Evolutionary conservation across 257 asterid genomes (phyloP).

Genomic region (Nemophila menziesii): DNA sequence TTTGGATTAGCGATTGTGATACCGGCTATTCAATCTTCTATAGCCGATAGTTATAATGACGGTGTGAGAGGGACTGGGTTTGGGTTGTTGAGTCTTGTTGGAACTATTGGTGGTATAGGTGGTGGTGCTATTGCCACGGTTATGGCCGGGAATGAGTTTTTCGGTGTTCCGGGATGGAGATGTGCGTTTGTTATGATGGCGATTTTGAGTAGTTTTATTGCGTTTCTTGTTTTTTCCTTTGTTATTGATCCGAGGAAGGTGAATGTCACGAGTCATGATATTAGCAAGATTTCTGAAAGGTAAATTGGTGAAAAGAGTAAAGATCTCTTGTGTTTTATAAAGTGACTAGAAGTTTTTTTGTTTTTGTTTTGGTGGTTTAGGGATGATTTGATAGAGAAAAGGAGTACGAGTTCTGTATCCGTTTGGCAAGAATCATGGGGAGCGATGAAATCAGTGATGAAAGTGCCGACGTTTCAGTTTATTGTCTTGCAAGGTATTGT

Average conservation of each 20-base stretch:
- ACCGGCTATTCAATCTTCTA: conserved; percentile 89
- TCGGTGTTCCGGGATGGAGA: conserved; percentile 95
- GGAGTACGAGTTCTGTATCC: conserved; percentile 28
- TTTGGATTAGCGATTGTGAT: conserved; percentile 90
- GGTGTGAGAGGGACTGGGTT: conserved; percentile 82
- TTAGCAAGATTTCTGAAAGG: conserved; percentile 39
- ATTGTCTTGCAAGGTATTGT: conserved; percentile 91
- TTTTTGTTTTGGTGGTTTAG: conserved; percentile 24
- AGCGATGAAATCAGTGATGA: conserved; percentile 74
- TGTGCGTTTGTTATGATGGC: conserved; percentile 73
- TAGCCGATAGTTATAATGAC: conserved; percentile 87
- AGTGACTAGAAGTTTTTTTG: not conserved
- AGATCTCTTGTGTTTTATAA: too few relatives aligned
- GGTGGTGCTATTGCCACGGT: conserved; percentile 97
- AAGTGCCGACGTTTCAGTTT: conserved; percentile 77
- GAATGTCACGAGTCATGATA: conserved; percentile 19
- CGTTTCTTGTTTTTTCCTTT: conserved; percentile 58
- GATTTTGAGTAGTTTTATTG: conserved; percentile 61
- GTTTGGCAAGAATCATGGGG: conserved; percentile 82
- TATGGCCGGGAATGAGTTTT: conserved; percentile 70
- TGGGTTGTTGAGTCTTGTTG: conserved; percentile 76
- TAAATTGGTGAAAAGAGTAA: conserved; percentile 8
- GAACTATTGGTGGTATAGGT: conserved; percentile 89
- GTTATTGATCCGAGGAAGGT: conserved; percentile 68
- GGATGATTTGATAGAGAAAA: conserved; percentile 46